phyloP scores from a whole-genome alignment of 768 basidiomycete species.

The Termitomyces sp. region DNA sequence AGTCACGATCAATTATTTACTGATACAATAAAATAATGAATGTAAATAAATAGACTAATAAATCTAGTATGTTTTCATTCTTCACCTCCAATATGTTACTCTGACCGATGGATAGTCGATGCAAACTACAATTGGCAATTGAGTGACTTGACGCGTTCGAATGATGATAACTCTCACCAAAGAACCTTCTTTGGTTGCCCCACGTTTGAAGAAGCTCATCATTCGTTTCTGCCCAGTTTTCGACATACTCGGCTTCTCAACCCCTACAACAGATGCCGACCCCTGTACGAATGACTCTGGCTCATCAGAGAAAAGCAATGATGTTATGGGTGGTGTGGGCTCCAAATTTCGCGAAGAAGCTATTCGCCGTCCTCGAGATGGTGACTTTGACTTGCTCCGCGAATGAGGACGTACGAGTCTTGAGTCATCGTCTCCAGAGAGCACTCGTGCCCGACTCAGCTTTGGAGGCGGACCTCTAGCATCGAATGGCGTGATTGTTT shows the following conservation, averaged over 20 bases:
- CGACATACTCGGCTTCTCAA: constrained; percentile 11
- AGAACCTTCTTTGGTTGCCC: constrained; percentile 14
- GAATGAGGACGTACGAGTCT: constrained; percentile 8
- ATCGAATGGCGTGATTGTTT: constrained; percentile 25
- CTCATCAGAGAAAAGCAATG: constrained; percentile 32
- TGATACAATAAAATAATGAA: neutral
- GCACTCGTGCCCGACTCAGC: constrained; percentile 19
- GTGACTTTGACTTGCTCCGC: constrained; percentile 12
- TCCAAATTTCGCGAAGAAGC: constrained; percentile 21
- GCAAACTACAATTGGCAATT: constrained; percentile 6
- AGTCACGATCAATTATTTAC: neutral
- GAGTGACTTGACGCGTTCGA: neutral
- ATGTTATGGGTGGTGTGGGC: constrained; percentile 19
- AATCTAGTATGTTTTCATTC: neutral
- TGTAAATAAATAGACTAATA: constrained; percentile 4
- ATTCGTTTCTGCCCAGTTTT: constrained; percentile 21
- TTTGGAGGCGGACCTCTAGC: constrained; percentile 23
- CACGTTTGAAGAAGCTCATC: constrained; percentile 25
- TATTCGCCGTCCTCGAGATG: constrained; percentile 20
- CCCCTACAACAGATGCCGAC: neutral
- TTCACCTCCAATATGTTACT: neutral
- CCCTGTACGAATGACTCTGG: constrained; percentile 27
- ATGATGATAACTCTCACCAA: constrained; percentile 11
- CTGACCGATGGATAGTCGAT: constrained; percentile 5
- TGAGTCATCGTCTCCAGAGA: constrained; percentile 12